Conservation (phyloP, 257 asterid genomes). For the Nicotiana attenuata region DNA sequence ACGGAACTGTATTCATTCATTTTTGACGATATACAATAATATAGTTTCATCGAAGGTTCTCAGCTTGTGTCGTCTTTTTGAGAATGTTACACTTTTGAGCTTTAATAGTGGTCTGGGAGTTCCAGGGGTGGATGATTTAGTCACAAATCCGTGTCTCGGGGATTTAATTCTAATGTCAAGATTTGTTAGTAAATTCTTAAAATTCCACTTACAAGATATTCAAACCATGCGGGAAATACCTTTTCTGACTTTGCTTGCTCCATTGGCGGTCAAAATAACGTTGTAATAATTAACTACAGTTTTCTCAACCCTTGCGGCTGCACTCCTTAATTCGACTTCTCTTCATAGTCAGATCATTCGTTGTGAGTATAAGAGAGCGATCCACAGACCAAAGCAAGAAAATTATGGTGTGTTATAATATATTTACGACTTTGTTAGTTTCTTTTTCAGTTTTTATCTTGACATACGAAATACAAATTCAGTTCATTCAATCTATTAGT, state of each 20-base stretch:
- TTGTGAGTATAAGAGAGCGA: not conserved
- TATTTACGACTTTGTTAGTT: no score
- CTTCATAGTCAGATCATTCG: not conserved
- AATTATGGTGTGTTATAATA: no score
- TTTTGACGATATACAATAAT: slow-evolving; percentile 32
- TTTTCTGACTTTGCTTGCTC: not conserved
- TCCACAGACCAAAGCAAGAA: not conserved
- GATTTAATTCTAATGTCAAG: not conserved
- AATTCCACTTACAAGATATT: not conserved
- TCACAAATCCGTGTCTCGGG: no score
- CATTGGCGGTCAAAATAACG: not conserved
- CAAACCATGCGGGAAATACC: not conserved
- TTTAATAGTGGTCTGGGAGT: not conserved
- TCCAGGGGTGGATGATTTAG: not conserved
- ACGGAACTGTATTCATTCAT: slow-evolving; percentile 36
- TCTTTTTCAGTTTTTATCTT: no score
- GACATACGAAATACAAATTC: no score
- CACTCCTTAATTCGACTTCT: not conserved
- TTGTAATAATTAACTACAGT: not conserved
- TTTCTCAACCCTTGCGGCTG: slow-evolving; percentile 5
- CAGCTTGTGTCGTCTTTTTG: not conserved
- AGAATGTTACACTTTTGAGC: not conserved
- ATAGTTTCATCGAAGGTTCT: not conserved
- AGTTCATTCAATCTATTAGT: no score
- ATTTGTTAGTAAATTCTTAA: not conserved